Evolutionary conservation across 2,329 filamentous ascomycete species (phyloP).

Genomic region (Venturia aucupariae): DNA sequence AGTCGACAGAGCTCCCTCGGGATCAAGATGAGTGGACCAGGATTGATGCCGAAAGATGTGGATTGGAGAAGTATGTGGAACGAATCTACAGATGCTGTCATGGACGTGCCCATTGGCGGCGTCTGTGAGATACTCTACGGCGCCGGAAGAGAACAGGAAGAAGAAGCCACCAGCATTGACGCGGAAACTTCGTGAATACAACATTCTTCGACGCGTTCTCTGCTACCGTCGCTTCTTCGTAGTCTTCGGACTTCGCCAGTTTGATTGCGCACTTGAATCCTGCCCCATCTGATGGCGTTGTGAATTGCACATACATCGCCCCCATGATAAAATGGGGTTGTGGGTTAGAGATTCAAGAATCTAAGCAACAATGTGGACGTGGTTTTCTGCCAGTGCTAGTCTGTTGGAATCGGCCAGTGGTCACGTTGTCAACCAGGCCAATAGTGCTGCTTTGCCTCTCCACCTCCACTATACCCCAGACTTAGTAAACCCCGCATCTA

Average conservation of each 20-base stretch:
- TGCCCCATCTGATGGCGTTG: no score
- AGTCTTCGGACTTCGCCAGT: not conserved
- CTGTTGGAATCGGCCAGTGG: no score
- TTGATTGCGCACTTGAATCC: not conserved
- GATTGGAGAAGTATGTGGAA: conserved; percentile 84
- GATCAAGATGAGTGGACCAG: conserved; percentile 31
- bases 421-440: not conserved
- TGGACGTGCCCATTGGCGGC: conserved; percentile 91
- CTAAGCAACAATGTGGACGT: no score
- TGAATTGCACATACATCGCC: no score
- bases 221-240: not conserved
- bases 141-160: conserved; percentile 34
- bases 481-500: not conserved
- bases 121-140: conserved; percentile 94
- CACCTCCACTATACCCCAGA: not conserved
- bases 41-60: conserved; percentile 32
- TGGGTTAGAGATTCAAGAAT: no score
- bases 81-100: conserved; percentile 87
- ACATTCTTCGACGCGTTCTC: not conserved
- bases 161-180: not conserved
- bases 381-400: no score
- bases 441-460: no score
- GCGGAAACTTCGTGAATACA: not conserved
- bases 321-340: no score
- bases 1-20: conserved; percentile 22